A percentile compares a stretch with the other conserved stretches of the same genome.
Conservation (phyloP, 2,329 filamentous ascomycete genomes). For the Arachnopeziza araneosa region DNA sequence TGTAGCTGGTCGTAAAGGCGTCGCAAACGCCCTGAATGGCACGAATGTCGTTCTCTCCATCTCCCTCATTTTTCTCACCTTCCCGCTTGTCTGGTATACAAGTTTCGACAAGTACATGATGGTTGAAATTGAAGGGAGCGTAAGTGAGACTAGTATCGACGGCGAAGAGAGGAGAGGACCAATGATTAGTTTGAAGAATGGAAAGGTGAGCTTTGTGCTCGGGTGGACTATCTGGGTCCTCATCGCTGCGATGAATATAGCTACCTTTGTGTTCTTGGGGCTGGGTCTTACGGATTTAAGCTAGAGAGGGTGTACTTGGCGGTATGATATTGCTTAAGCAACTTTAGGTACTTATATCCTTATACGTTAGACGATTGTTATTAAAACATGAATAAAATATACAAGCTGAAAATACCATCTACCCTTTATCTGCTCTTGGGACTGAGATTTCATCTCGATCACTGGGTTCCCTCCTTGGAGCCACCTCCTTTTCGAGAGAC, state of each 20-base stretch:
- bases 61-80: constrained; percentile 74
- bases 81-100: constrained; percentile 79
- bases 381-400: too few species aligned
- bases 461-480: too few species aligned
- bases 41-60: constrained; percentile 73
- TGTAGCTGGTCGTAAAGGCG: constrained; percentile 62
- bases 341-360: too few species aligned
- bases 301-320: constrained; percentile 44
- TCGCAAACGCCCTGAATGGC: constrained; percentile 65
- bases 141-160: background rate
- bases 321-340: too few species aligned
- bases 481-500: too few species aligned
- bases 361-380: too few species aligned
- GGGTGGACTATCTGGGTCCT: constrained; percentile 64
- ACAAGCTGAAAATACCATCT: too few species aligned
- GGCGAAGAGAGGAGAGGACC: constrained; percentile 23
- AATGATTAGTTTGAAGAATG: constrained; percentile 57
- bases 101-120: constrained; percentile 74
- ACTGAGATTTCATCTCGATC: too few species aligned
- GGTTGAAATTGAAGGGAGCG: constrained; percentile 3
- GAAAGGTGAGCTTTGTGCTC: constrained; percentile 55
- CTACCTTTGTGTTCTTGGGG: constrained; percentile 64
- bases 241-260: constrained; percentile 73
- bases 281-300: constrained; percentile 11
- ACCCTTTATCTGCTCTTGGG: too few species aligned